phyloP scores from a whole-genome alignment of 2,329 filamentous ascomycete genomes.

The Biscogniauxia sp. region DNA sequence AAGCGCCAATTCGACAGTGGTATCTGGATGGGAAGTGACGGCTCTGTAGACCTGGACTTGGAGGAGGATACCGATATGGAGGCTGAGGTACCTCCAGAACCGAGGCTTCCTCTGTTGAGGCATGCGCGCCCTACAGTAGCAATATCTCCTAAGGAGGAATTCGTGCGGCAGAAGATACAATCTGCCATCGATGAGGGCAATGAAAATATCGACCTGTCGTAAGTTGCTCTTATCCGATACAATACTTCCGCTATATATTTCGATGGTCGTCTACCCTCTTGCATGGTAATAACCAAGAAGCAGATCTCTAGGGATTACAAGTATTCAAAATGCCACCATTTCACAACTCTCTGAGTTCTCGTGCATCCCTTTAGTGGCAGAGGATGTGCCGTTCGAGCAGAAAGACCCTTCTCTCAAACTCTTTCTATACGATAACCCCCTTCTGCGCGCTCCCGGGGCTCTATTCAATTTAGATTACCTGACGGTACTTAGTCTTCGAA shows the following conservation, averaged over 20 bases:
- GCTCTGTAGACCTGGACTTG: conserved; percentile 42
- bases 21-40: conserved; percentile 66
- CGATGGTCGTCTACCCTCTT: neutral
- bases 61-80: conserved; percentile 43
- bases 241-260: neutral
- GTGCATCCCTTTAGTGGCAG: conserved; percentile 51
- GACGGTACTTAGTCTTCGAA: conserved; percentile 64
- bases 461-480: conserved; percentile 62
- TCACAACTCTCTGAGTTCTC: conserved; percentile 54
- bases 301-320: conserved; percentile 47
- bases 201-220: conserved; percentile 63
- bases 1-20: conserved; percentile 65
- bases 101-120: conserved; percentile 39
- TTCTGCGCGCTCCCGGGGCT: conserved; percentile 55
- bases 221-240: conserved; percentile 31
- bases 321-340: conserved; percentile 56
- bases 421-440: conserved; percentile 58
- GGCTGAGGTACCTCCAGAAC: conserved; percentile 31
- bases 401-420: conserved; percentile 59
- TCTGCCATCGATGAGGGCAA: conserved; percentile 55
- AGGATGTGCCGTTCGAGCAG: conserved; percentile 58
- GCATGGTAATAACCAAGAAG: conserved; percentile 1
- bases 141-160: conserved; percentile 41
- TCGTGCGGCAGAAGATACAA: conserved; percentile 47
- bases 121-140: conserved; percentile 24